Conservation (phyloP, 768 basidiomycete species). For the Lentinula sp. region DNA sequence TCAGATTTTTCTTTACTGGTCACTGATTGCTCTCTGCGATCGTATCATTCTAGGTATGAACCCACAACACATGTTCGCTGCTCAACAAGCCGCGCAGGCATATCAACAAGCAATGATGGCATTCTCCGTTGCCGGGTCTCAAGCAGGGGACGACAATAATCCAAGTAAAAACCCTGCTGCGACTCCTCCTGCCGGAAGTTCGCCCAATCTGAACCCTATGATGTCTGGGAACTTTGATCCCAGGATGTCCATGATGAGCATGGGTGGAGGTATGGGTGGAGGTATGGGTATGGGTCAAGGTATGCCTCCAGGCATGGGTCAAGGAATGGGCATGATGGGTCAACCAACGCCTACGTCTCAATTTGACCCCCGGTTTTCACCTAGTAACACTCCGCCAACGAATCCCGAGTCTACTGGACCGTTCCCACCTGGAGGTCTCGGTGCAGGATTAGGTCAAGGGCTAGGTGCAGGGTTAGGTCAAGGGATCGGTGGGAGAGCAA, state of each 20-base stretch:
- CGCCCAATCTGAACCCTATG: constrained; percentile 37
- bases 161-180: constrained; percentile 7
- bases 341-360: constrained; percentile 60
- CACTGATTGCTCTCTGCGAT: too few species aligned
- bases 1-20: too few species aligned
- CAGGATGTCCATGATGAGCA: constrained; percentile 75
- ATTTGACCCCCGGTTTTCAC: constrained; percentile 56
- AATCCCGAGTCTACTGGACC: constrained; percentile 9
- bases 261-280: constrained; percentile 24
- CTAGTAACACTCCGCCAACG: neutral
- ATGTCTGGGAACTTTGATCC: constrained; percentile 66
- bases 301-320: constrained; percentile 39
- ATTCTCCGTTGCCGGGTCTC: constrained; percentile 70
- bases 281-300: neutral
- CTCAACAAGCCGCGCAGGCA: constrained; percentile 75
- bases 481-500: neutral
- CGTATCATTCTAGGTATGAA: constrained; percentile 31
- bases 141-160: constrained; percentile 47
- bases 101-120: constrained; percentile 90
- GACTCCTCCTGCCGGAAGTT: constrained; percentile 4
- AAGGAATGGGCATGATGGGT: constrained; percentile 28
- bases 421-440: constrained; percentile 29
- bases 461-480: constrained; percentile 22
- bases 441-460: constrained; percentile 21
- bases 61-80: constrained; percentile 81